phyloP scores from a whole-genome alignment of 164 flowering plant species.

The Tinospora cordifolia region DNA sequence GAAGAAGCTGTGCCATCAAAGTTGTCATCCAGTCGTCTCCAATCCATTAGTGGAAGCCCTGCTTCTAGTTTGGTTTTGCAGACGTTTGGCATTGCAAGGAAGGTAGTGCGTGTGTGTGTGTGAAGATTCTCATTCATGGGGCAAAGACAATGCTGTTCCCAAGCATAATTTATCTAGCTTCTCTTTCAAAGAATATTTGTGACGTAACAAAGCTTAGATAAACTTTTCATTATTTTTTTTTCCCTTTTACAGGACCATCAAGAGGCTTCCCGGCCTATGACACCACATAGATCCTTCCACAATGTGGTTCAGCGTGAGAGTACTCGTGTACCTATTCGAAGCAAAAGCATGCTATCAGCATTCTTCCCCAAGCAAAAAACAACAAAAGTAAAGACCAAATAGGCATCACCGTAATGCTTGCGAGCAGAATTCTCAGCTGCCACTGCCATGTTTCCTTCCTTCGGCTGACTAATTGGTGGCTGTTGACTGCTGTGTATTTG shows the following conservation, averaged over 20 bases:
- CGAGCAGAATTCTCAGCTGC: not conserved
- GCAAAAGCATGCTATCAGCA: conserved; percentile 72
- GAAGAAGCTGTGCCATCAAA: conserved; percentile 30
- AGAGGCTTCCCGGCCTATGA: conserved; percentile 41
- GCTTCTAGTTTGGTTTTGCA: conserved; percentile 36
- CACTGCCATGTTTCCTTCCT: not conserved
- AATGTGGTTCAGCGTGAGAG: conserved; percentile 30
- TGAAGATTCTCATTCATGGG: not conserved
- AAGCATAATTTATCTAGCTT: too few species aligned
- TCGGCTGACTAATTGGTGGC: not conserved
- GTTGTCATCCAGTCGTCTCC: conserved; percentile 28
- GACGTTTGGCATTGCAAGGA: conserved; percentile 32
- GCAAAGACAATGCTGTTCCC: not conserved
- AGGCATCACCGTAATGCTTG: conserved; percentile 24
- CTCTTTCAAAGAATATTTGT: too few species aligned
- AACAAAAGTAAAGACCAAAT: conserved; percentile 34
- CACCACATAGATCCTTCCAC: conserved; percentile 53
- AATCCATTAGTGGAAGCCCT: conserved; percentile 28
- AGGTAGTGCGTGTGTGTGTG: conserved; percentile 37
- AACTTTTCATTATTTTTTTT: not conserved
- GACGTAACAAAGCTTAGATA: not conserved
- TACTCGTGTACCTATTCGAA: conserved; percentile 54
- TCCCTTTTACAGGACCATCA: conserved; percentile 37
- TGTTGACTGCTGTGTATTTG: not conserved
- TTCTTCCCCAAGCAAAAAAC: conserved; percentile 61